Evolutionary conservation across 2,329 filamentous ascomycete species (phyloP).

Genomic region (Microcyclosporella mali): DNA sequence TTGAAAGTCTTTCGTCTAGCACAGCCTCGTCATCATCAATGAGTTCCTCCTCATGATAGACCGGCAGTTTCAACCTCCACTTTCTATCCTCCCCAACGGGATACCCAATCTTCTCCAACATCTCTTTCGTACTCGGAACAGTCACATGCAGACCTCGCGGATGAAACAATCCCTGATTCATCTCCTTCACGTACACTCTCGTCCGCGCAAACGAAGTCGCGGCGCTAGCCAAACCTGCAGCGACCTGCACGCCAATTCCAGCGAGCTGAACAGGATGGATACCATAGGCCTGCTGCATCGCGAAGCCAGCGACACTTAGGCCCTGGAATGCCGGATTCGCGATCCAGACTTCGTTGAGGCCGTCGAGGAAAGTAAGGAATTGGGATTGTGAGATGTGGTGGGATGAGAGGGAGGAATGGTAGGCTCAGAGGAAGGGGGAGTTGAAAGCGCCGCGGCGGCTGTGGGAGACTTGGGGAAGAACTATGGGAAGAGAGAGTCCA

Average conservation of each 20-base stretch:
- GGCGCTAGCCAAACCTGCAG: constrained; percentile 8
- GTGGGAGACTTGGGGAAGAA: constrained; percentile 6
- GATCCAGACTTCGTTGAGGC: constrained; percentile 26
- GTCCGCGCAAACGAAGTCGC: constrained; percentile 7
- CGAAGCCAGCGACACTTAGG: constrained; percentile 17
- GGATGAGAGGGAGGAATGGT: constrained; percentile 3
- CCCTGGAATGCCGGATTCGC: constrained; percentile 25
- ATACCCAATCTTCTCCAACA: constrained; percentile 8
- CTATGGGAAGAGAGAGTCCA: constrained; percentile 1
- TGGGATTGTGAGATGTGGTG: constrained; percentile 14
- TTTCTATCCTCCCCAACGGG: background rate
- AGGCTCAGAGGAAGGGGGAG: constrained; percentile 9
- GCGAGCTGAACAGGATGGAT: constrained; percentile 18
- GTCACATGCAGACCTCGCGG: constrained; percentile 3
- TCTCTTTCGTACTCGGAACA: constrained; percentile 5
- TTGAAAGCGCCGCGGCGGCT: constrained; percentile 6
- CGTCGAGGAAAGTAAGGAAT: constrained; percentile 27
- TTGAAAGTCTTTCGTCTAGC: background rate
- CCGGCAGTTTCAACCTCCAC: too few species aligned
- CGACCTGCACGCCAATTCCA: constrained; percentile 18
- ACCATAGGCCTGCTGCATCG: constrained; percentile 19
- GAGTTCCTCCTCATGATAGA: too few species aligned
- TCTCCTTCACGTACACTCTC: constrained; percentile 7
- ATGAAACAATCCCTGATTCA: constrained; percentile 7
- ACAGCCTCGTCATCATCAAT: too few species aligned